Percentiles rank a stretch among this genome's conserved stretches.
Evolutionary conservation across 2,329 filamentous ascomycete genomes (phyloP).

Genomic region (Trichoderma afroharzianum): DNA sequence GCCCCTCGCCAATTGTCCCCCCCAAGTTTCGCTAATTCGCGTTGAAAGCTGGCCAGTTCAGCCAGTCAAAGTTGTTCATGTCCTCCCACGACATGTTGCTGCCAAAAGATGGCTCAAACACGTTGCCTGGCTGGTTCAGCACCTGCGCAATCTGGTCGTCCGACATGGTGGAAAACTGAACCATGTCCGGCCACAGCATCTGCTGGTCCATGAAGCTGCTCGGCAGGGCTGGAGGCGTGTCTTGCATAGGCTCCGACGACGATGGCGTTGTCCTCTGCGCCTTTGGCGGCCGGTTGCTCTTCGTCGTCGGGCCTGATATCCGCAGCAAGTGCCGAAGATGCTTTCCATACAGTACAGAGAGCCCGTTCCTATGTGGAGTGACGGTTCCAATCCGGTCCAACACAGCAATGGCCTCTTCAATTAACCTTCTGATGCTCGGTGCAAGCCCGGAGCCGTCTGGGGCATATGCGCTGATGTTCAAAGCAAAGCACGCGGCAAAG

Average conservation of each 20-base stretch:
- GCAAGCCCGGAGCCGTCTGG: constrained; percentile 56
- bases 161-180: constrained; percentile 67
- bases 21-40: not conserved
- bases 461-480: constrained; percentile 60
- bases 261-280: constrained; percentile 1
- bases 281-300: constrained; percentile 18
- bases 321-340: constrained; percentile 44
- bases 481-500: constrained; percentile 66
- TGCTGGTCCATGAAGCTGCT: constrained; percentile 29
- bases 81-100: constrained; percentile 56
- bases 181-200: constrained; percentile 44
- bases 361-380: constrained; percentile 63
- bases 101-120: constrained; percentile 53
- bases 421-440: constrained; percentile 59
- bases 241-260: constrained; percentile 16
- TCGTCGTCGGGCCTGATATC: constrained; percentile 30
- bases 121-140: constrained; percentile 59
- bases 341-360: constrained; percentile 51
- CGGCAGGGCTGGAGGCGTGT: constrained; percentile 23
- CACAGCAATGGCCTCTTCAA: constrained; percentile 66
- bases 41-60: constrained; percentile 49
- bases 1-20: not conserved
- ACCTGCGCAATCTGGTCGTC: constrained; percentile 65
- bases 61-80: constrained; percentile 55
- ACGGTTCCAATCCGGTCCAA: constrained; percentile 65